Base-by-base conservation (phyloP, 2,329 filamentous ascomycete genomes). In the Teratosphaeria destructans region DNA sequence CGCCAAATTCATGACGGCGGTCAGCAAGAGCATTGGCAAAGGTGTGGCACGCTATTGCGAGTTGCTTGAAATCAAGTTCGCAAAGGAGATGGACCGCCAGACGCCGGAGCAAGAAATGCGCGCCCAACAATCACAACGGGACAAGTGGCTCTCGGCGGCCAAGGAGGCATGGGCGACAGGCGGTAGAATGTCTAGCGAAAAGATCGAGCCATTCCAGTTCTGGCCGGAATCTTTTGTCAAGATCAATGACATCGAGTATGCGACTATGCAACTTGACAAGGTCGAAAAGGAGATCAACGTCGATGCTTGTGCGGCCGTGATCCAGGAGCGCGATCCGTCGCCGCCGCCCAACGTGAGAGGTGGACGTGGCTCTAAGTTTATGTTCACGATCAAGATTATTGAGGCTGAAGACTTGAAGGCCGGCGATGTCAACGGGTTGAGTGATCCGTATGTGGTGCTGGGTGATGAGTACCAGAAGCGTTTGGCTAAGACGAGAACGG, bases 341-440 rank as follows among this genome's bases (percentile, higher is more conserved):
- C 80, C 83, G 57, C 85, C 85, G n/a, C 82, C 85, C 61, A 81
- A 81, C 69, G 80, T 83, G 59, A 26, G 55, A 52, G 43, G 53
- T 27, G 26, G 61, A 62, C 52, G 65, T 63, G 55, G 84, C 87
- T 19, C n/a, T 52, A 96, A 95, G 71, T 97, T 95, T 72, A 92
- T 96, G 59, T 99, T 99, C 75, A 97, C 94, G 0, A 92, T 99
- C 76, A 99, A 99, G 77, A 92, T 99, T 61, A 92, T 99, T 29
- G 94, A 99, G 75, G 94, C 90, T 8, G 94, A 99, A 75, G 94
- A 99, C 68, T 80, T 99, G 67, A 97, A 97, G 75, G 90, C 94
- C n/a, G 97, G 94, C 72, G 94, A 99, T 74, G 86, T 95, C 66
- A 95, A 89, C 68, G 94, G 94, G 39, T 85, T 88, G 64, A 97